Conservation (phyloP, 1,284 basidiomycete genomes). For the Fomitiporia mediterranea region DNA sequence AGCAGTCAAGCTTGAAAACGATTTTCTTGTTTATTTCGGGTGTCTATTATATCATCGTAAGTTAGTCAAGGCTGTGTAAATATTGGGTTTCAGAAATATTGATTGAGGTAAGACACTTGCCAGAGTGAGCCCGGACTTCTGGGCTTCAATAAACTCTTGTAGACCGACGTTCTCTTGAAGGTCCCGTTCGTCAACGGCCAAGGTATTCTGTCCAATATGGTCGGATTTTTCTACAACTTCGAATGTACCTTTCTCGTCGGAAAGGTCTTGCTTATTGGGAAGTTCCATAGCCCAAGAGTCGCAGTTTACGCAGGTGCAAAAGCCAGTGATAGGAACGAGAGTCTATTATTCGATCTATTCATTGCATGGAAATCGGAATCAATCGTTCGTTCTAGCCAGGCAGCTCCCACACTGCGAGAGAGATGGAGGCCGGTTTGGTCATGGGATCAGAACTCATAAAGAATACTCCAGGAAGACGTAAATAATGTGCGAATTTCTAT, state of each 20-base stretch:
- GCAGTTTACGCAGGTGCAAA: background rate
- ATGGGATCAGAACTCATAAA: too few species aligned
- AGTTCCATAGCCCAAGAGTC: background rate
- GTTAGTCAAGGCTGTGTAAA: too few species aligned
- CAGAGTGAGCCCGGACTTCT: constrained; percentile 7
- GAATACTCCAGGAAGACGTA: too few species aligned
- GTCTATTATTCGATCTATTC: too few species aligned
- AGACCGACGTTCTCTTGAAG: constrained; percentile 14
- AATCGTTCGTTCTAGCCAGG: too few species aligned
- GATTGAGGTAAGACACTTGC: background rate
- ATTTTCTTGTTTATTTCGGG: constrained; percentile 12
- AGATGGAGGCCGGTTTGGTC: too few species aligned
- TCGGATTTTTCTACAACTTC: background rate
- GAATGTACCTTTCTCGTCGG: background rate
- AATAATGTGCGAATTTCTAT: too few species aligned
- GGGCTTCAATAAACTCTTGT: constrained; percentile 11
- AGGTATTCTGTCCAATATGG: background rate
- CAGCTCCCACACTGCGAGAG: too few species aligned
- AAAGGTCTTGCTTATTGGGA: background rate
- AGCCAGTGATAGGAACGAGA: constrained; percentile 1
- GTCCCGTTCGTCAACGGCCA: background rate
- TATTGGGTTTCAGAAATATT: background rate
- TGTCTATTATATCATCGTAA: too few species aligned
- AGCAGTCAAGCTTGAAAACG: constrained; percentile 6
- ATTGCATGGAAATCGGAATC: too few species aligned